phyloP scores from a whole-genome alignment of 805 yeast genomes.

The Trichomonascus vanleenenianus region DNA sequence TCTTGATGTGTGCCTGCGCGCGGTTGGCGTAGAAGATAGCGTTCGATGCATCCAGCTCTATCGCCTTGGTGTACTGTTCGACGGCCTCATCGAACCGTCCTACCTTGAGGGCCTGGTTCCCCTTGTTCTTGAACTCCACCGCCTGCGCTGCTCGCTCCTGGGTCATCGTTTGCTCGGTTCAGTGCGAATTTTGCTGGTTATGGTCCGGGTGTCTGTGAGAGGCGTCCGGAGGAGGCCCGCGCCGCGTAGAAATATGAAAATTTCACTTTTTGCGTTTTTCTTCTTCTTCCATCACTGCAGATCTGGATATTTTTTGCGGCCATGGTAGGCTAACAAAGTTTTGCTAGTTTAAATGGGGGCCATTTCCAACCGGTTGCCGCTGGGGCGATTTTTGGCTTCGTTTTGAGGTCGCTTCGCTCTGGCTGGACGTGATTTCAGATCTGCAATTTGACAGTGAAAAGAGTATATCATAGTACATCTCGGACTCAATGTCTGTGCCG shows the following conservation, averaged over 20 bases:
- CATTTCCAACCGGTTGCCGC: background rate
- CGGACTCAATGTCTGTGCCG: background rate
- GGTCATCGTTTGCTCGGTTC: background rate
- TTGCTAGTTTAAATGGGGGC: background rate
- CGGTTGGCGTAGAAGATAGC: constrained; percentile 75
- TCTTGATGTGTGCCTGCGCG: constrained; percentile 80
- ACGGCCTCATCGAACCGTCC: constrained; percentile 59
- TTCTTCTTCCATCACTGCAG: background rate
- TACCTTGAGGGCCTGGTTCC: constrained; percentile 56
- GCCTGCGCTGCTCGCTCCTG: constrained; percentile 2
- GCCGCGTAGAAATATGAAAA: background rate
- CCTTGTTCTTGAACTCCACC: constrained; percentile 45
- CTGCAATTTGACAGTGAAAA: too few relatives aligned
- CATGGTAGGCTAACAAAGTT: background rate
- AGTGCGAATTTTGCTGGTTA: background rate
- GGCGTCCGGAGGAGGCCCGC: background rate
- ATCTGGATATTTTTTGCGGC: background rate
- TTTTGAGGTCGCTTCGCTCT: too few relatives aligned
- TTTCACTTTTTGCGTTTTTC: background rate
- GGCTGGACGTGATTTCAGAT: too few relatives aligned
- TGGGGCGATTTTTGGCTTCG: background rate
- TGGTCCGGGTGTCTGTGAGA: background rate
- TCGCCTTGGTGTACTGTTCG: constrained; percentile 62
- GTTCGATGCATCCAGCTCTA: constrained; percentile 47
- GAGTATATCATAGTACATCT: constrained; percentile 16